Conservation (phyloP, 2,329 filamentous ascomycete species). For the Aspergillus spinulosporus region DNA sequence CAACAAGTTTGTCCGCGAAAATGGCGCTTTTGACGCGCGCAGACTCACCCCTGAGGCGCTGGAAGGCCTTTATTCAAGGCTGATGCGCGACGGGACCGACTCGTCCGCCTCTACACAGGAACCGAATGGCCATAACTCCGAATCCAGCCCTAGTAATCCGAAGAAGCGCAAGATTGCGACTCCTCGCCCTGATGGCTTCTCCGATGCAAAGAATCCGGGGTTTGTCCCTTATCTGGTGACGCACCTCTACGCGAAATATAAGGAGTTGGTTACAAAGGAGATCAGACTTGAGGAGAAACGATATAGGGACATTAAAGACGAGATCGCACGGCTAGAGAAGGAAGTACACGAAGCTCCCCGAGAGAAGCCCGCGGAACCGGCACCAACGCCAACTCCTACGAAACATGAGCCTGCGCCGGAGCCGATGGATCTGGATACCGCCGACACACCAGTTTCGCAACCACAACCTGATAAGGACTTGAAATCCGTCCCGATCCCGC, state of each 20-base stretch:
- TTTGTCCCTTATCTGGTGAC: slow-evolving; percentile 70
- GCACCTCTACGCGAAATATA: slow-evolving; percentile 73
- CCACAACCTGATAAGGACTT: slow-evolving; percentile 15
- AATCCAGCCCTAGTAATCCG: slow-evolving; percentile 49
- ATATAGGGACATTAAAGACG: slow-evolving; percentile 63
- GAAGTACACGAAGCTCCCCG: slow-evolving; percentile 53
- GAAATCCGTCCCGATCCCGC: slow-evolving; percentile 11
- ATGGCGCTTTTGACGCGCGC: slow-evolving; percentile 68
- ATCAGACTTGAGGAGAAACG: slow-evolving; percentile 73
- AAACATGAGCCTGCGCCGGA: slow-evolving; percentile 24
- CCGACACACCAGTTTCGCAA: slow-evolving; percentile 21
- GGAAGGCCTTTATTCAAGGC: slow-evolving; percentile 72
- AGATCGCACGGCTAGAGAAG: slow-evolving; percentile 68
- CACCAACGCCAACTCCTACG: slow-evolving; percentile 10
- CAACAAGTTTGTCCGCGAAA: slow-evolving; percentile 70
- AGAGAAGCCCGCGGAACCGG: slow-evolving; percentile 7
- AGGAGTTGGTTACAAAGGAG: slow-evolving; percentile 65
- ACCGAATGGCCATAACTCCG: slow-evolving; percentile 26
- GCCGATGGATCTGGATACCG: slow-evolving; percentile 33
- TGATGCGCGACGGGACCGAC: slow-evolving; percentile 72
- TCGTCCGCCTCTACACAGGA: slow-evolving; percentile 38
- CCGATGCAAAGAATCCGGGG: slow-evolving; percentile 64
- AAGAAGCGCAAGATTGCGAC: slow-evolving; percentile 74
- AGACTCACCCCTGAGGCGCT: slow-evolving; percentile 77
- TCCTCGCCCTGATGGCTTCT: slow-evolving; percentile 63